Conservation (phyloP, 2,329 filamentous ascomycete species). For the Colletotrichum spaethianum region DNA sequence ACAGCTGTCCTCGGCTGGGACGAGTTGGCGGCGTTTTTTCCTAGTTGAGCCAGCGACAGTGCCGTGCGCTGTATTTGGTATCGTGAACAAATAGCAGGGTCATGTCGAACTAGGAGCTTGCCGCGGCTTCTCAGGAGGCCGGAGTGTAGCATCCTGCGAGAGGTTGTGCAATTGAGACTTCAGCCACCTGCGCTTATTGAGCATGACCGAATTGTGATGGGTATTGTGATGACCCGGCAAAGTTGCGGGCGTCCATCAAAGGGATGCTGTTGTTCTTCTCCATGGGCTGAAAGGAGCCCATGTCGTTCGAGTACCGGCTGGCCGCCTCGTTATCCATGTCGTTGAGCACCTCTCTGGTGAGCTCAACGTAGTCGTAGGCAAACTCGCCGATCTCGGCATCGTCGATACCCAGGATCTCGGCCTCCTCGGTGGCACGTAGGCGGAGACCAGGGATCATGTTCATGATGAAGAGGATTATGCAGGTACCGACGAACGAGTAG, state of each 20-base stretch:
- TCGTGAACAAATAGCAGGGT: slow-evolving; percentile 6
- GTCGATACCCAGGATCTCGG: slow-evolving; percentile 88
- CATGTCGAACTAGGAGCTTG: slow-evolving; percentile 10
- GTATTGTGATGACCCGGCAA: slow-evolving; percentile 53
- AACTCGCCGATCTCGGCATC: slow-evolving; percentile 94
- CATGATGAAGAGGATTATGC: slow-evolving; percentile 84
- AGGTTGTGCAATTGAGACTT: background rate
- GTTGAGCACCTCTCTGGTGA: slow-evolving; percentile 72
- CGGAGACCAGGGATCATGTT: slow-evolving; percentile 83
- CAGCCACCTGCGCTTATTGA: slow-evolving; percentile 12
- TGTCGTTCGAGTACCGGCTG: slow-evolving; percentile 60
- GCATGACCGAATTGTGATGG: slow-evolving; percentile 40
- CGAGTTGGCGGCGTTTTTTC: background rate
- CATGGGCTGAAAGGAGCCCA: slow-evolving; percentile 56
- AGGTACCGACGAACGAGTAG: slow-evolving; percentile 85
- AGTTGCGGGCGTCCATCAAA: slow-evolving; percentile 61
- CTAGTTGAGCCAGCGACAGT: slow-evolving; percentile 24
- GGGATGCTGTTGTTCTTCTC: slow-evolving; percentile 67
- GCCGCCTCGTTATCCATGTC: slow-evolving; percentile 61
- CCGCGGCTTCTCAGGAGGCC: background rate
- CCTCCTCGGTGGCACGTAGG: slow-evolving; percentile 81
- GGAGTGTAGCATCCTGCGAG: background rate
- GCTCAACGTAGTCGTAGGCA: slow-evolving; percentile 94
- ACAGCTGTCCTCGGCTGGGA: background rate
- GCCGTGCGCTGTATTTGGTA: slow-evolving; percentile 6